These are phyloP conservation scores for Rutstroemia sp. DNA, from an alignment of 2,329 filamentous ascomycete genomes.

Conservation along the genomic window DNA sequence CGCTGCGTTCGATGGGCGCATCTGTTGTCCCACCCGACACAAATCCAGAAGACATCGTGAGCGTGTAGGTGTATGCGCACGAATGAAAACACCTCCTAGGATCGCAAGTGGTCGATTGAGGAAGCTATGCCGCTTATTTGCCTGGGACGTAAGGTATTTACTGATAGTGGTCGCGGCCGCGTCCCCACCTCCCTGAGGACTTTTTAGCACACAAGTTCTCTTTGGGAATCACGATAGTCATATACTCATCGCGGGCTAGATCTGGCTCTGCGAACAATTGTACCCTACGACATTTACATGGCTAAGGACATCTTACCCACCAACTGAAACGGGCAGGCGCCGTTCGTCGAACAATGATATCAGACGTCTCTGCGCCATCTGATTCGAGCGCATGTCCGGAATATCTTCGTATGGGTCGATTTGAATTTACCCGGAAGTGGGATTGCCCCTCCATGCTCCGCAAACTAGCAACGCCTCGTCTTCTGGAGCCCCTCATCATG, in stretches of 20 bases:
- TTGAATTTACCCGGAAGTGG: slow-evolving; percentile 14
- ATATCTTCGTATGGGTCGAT: not conserved
- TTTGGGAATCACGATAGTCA: too few species aligned
- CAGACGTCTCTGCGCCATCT: not conserved
- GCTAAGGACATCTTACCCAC: too few species aligned
- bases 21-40: slow-evolving; percentile 43
- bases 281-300: too few species aligned
- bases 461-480: not conserved
- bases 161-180: too few species aligned
- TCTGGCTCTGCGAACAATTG: too few species aligned
- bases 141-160: too few species aligned
- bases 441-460: slow-evolving; percentile 8
- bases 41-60: slow-evolving; percentile 40
- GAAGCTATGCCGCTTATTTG: not conserved
- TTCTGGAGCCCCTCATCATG: slow-evolving; percentile 2
- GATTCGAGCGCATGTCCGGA: slow-evolving; percentile 19
- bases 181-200: too few species aligned
- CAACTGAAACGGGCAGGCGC: too few species aligned
- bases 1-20: slow-evolving; percentile 33
- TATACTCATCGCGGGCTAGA: too few species aligned
- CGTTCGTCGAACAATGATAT: too few species aligned
- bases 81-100: not conserved
- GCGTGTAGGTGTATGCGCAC: not conserved
- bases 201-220: too few species aligned
- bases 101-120: not conserved